Evolutionary conservation across 768 basidiomycete species (phyloP), one percentile per base, ranked within the genome.

Genomic region (Kwoniella newhampshirensis): DNA sequence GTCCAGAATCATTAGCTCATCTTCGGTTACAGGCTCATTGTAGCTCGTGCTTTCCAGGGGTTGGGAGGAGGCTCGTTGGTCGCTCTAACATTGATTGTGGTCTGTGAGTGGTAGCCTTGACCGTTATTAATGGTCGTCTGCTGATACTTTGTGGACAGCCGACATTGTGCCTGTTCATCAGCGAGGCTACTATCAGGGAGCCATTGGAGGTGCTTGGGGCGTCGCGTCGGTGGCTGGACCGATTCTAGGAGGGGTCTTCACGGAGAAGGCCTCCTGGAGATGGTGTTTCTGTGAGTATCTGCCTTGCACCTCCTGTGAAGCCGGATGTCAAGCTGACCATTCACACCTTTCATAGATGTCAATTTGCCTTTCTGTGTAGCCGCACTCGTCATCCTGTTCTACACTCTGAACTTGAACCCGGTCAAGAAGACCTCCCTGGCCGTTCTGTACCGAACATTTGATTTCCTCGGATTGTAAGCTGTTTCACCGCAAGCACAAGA

Each of bases 91-190:
- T 66, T 51, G 25, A 67, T 67, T 57, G 40, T 63, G 12, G 59
- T 66, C 11, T 62, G 66, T 64, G 30, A 41, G 66, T 64, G 9
- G 27, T 4, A 5, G 36, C 7, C 32, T n/a, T 18, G 39, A n/a
- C n/a, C n/a, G n/a, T n/a, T n/a, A n/a, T n/a, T n/a, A 25, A 20
- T 23, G 3, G n/a, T 47, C 18, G 6, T 48, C 18, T 54, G 46
- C 30, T 47, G n/a, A 15, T 20, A 25, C 36, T 21, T 41, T 40
- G 6, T 21, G 36, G 25, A 17, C 25, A 66, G 64, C 62, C 40
- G 91, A 93, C 74, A 90, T 93, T 32, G 86, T 90, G 0, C 83
- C 88, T 0, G 75, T 93, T 37, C 80, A 85, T 77, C 85, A 89
- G 60, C 86, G 89, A 70, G 89, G 87, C 5, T 86, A 87, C 62